Evolutionary conservation across 169 alveolate genomes (phyloP).

Genomic region (Babesia gibsoni): DNA sequence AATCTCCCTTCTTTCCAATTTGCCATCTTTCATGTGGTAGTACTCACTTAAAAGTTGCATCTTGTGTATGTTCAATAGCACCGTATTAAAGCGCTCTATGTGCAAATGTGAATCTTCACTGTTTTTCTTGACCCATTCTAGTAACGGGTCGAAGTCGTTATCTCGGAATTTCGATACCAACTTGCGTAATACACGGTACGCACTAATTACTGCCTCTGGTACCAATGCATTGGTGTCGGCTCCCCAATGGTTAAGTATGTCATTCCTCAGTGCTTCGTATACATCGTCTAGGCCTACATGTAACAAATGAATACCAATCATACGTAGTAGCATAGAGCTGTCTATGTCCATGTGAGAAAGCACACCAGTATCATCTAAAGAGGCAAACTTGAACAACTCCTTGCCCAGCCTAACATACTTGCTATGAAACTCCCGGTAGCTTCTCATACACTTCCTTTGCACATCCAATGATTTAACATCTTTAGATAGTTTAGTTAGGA

Average conservation of each 20-base stretch:
- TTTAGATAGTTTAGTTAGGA: constrained; percentile 13
- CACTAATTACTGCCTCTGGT: constrained; percentile 24
- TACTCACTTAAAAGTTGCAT: constrained; percentile 20
- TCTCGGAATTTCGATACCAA: not conserved
- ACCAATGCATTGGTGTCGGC: constrained; percentile 9
- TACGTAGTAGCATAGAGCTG: constrained; percentile 33
- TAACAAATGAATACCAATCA: constrained; percentile 58
- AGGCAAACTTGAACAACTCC: constrained; percentile 10
- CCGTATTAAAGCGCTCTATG: constrained; percentile 38
- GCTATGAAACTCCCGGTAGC: constrained; percentile 15
- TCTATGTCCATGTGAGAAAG: constrained; percentile 26
- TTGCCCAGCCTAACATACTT: constrained; percentile 8
- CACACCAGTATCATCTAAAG: not conserved
- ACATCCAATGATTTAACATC: constrained; percentile 39
- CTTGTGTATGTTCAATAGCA: constrained; percentile 41
- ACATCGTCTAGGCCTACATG: constrained; percentile 58
- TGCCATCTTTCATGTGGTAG: constrained; percentile 10
- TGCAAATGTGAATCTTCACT: constrained; percentile 22
- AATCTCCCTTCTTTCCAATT: not conserved
- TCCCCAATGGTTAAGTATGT: constrained; percentile 48
- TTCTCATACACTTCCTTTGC: not conserved
- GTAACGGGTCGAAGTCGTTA: constrained; percentile 28
- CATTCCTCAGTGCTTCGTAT: constrained; percentile 27
- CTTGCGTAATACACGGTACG: constrained; percentile 34
- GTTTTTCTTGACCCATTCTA: constrained; percentile 43